A percentile compares a stretch with the other conserved stretches of the same genome.
Evolutionary conservation across 2,329 filamentous ascomycete genomes (phyloP).

Genomic region (Alternaria incomplexa): DNA sequence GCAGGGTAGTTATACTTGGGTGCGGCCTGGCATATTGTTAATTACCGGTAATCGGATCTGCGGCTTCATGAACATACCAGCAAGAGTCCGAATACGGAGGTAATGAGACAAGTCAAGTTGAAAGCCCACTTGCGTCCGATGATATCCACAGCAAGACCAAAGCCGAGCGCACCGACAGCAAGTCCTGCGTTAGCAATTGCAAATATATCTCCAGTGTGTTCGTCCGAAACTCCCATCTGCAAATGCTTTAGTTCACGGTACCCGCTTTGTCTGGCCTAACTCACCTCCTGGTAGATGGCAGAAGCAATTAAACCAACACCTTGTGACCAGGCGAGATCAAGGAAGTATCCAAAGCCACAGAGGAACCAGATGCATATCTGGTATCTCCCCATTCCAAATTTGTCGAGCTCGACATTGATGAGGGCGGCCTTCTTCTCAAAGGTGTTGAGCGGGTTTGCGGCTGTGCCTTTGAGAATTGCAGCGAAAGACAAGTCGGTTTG

Average conservation of each 20-base stretch:
- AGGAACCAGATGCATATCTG: constrained; percentile 43
- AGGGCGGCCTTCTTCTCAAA: constrained; percentile 42
- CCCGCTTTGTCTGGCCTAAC: neutral
- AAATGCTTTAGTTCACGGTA: neutral
- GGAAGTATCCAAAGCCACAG: constrained; percentile 40
- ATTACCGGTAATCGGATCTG: neutral
- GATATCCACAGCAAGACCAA: constrained; percentile 34
- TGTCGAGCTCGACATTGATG: constrained; percentile 38
- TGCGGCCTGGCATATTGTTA: constrained; percentile 25
- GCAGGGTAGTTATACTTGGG: constrained; percentile 39
- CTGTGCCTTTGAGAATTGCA: constrained; percentile 35
- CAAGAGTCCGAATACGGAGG: constrained; percentile 32
- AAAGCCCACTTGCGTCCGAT: constrained; percentile 39
- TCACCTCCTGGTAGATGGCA: constrained; percentile 39
- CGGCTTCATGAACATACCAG: constrained; percentile 12
- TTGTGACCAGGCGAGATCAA: constrained; percentile 40
- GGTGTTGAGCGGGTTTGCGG: constrained; percentile 31
- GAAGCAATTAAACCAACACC: constrained; percentile 35
- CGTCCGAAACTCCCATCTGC: constrained; percentile 21
- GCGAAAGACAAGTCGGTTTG: constrained; percentile 30
- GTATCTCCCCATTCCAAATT: constrained; percentile 37
- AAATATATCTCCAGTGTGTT: constrained; percentile 32
- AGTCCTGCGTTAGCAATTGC: constrained; percentile 38
- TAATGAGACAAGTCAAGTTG: constrained; percentile 37
- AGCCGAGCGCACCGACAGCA: constrained; percentile 34